Evolutionary conservation across 1,284 basidiomycete genomes (phyloP).

Genomic region (Malassezia dermatis): DNA sequence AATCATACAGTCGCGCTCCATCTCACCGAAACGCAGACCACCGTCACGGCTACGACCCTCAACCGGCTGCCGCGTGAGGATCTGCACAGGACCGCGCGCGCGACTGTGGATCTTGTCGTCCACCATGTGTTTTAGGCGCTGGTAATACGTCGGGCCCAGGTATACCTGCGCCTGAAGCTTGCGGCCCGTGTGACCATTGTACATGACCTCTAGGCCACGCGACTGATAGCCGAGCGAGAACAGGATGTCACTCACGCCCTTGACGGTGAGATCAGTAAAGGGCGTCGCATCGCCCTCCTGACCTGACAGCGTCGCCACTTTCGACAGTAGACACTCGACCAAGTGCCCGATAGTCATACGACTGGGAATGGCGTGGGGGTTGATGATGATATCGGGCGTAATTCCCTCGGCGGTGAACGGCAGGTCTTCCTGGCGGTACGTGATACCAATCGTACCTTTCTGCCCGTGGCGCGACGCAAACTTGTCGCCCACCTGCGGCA

Average conservation of each 20-base stretch:
- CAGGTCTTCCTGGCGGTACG: conserved; percentile 99
- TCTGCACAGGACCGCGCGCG: conserved; percentile 92
- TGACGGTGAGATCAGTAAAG: conserved; percentile 94
- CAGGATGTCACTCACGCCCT: conserved; percentile 54
- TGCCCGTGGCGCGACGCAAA: conserved; percentile 99
- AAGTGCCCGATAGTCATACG: conserved; percentile 99
- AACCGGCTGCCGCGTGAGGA: conserved; percentile 94
- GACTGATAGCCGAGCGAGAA: conserved; percentile 56
- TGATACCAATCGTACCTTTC: conserved; percentile 98
- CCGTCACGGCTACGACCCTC: conserved; percentile 97
- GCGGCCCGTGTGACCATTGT: conserved; percentile 91
- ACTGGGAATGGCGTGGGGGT: conserved; percentile 97
- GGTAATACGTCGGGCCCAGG: conserved; percentile 97
- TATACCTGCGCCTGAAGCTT: conserved; percentile 97
- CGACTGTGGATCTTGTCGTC: conserved; percentile 99
- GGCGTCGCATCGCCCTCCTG: conserved; percentile 97
- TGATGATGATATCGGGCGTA: conserved; percentile 93
- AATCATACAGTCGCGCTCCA: conserved; percentile 99
- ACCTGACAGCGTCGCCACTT: conserved; percentile 89
- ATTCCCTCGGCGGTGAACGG: conserved; percentile 95
- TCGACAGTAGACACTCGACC: conserved; percentile 93
- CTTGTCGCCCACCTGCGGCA: conserved; percentile 97
- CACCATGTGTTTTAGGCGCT: conserved; percentile 99
- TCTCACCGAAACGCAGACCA: conserved; percentile 98
- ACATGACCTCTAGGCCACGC: conserved; percentile 91